Percentiles rank a stretch among this genome's conserved stretches.
Conservation (phyloP, 225 moss, liverwort and hornwort species). For the Thuidium tamariscinum region DNA sequence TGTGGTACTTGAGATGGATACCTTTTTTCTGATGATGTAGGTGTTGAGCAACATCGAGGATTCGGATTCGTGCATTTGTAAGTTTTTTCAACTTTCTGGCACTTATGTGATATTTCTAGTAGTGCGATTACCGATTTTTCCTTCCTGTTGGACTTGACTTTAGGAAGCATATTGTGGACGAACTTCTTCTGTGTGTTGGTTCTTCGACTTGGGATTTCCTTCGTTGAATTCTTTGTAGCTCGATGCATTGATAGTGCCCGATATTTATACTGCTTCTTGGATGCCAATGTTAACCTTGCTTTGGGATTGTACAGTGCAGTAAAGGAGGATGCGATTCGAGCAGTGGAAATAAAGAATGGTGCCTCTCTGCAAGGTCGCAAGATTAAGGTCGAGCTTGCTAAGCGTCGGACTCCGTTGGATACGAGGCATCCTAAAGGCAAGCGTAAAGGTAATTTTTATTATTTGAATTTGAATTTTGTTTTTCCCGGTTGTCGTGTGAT, state of each 20-base stretch:
- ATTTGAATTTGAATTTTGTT: neutral
- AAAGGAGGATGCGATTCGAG: slow-evolving; percentile 80
- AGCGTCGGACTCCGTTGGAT: slow-evolving; percentile 79
- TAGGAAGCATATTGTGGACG: neutral
- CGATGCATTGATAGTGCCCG: neutral
- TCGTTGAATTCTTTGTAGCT: neutral
- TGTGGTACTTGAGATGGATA: neutral
- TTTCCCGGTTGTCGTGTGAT: too few relatives aligned
- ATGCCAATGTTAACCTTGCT: neutral
- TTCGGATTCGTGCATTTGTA: slow-evolving; percentile 96
- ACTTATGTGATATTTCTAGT: too few relatives aligned
- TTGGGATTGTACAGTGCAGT: slow-evolving; percentile 48
- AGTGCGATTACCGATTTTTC: neutral
- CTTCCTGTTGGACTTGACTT: neutral
- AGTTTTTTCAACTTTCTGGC: slow-evolving; percentile 2
- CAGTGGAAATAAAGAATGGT: slow-evolving; percentile 75
- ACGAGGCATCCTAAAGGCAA: slow-evolving; percentile 57
- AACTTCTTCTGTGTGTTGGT: neutral
- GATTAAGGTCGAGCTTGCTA: slow-evolving; percentile 93
- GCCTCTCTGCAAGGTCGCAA: slow-evolving; percentile 69
- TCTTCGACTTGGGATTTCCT: neutral
- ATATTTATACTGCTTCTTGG: neutral
- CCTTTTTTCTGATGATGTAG: slow-evolving; percentile 8
- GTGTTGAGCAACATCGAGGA: slow-evolving; percentile 74
- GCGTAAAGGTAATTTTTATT: slow-evolving; percentile 13